Percentiles rank a stretch among this genome's conserved stretches.
Conservation (phyloP, 2,329 filamentous ascomycete species). For the Botrytis sinoallii region DNA sequence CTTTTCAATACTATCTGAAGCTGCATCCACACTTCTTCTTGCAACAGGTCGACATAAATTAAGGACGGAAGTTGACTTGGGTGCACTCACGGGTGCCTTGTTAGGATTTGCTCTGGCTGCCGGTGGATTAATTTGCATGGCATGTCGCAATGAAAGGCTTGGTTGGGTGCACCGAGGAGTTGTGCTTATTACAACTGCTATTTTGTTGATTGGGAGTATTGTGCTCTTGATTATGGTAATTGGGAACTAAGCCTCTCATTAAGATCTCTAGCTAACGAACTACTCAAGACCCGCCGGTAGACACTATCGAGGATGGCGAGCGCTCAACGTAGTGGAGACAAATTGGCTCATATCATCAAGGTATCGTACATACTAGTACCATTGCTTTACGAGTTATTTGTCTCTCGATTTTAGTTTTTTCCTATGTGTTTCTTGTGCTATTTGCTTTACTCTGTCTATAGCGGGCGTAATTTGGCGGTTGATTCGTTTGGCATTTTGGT, state of each 20-base stretch:
- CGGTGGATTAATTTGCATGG: slow-evolving; percentile 56
- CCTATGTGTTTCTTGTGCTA: not conserved
- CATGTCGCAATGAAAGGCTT: slow-evolving; percentile 50
- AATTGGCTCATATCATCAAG: not conserved
- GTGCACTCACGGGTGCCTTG: slow-evolving; percentile 66
- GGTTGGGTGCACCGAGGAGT: slow-evolving; percentile 45
- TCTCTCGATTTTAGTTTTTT: not conserved
- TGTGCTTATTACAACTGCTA: slow-evolving; percentile 45
- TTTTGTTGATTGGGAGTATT: slow-evolving; percentile 49
- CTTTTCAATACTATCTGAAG: slow-evolving; percentile 60
- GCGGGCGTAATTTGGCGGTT: not conserved
- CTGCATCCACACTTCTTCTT: slow-evolving; percentile 63
- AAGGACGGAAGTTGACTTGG: slow-evolving; percentile 69
- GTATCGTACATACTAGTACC: not conserved
- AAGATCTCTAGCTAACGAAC: not conserved
- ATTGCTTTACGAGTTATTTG: not conserved
- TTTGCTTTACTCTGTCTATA: not conserved
- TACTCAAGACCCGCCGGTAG: not conserved
- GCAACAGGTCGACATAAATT: slow-evolving; percentile 65
- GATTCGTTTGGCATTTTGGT: not conserved
- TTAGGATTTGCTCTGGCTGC: slow-evolving; percentile 63
- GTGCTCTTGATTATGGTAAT: slow-evolving; percentile 52
- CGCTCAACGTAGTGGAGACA: not conserved
- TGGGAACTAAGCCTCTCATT: slow-evolving; percentile 36
- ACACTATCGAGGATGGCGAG: not conserved